These are phyloP conservation scores for Naumovozyma baii DNA, from an alignment of 805 yeast genomes.

Conservation along the genomic window DNA sequence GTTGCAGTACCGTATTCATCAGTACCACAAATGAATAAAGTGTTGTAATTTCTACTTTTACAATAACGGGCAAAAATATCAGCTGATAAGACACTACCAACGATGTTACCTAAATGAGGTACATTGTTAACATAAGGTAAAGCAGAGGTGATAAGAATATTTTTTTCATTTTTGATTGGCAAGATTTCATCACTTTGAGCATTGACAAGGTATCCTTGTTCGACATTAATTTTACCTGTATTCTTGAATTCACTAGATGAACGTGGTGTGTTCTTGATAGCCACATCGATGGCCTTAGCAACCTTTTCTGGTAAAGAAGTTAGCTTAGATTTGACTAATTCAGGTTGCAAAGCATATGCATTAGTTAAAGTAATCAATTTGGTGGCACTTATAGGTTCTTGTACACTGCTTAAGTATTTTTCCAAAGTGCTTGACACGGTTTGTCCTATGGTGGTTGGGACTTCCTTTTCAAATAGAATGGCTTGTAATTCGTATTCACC, in stretches of 20 bases:
- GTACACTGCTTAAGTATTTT: slow-evolving; percentile 18
- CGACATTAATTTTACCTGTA: slow-evolving; percentile 32
- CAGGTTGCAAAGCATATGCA: slow-evolving; percentile 37
- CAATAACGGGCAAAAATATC: slow-evolving; percentile 88
- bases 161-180: slow-evolving; percentile 67
- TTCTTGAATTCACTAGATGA: slow-evolving; percentile 28
- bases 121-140: slow-evolving; percentile 97
- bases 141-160: slow-evolving; percentile 88
- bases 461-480: slow-evolving; percentile 24
- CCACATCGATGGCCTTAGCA: slow-evolving; percentile 37
- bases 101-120: slow-evolving; percentile 95
- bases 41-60: slow-evolving; percentile 79
- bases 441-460: slow-evolving; percentile 34
- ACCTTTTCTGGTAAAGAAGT: slow-evolving; percentile 30
- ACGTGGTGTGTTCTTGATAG: slow-evolving; percentile 32
- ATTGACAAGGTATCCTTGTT: slow-evolving; percentile 19
- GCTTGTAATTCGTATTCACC: slow-evolving; percentile 25
- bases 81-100: slow-evolving; percentile 90
- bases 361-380: slow-evolving; percentile 54
- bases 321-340: slow-evolving; percentile 19
- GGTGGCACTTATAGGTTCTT: slow-evolving; percentile 35
- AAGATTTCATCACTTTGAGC: slow-evolving; percentile 33
- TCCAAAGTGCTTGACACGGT: slow-evolving; percentile 32
- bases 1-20: slow-evolving; percentile 99
- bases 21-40: slow-evolving; percentile 88